Base-by-base conservation (phyloP, 257 asterid species). In the Cordia subcordata region DNA sequence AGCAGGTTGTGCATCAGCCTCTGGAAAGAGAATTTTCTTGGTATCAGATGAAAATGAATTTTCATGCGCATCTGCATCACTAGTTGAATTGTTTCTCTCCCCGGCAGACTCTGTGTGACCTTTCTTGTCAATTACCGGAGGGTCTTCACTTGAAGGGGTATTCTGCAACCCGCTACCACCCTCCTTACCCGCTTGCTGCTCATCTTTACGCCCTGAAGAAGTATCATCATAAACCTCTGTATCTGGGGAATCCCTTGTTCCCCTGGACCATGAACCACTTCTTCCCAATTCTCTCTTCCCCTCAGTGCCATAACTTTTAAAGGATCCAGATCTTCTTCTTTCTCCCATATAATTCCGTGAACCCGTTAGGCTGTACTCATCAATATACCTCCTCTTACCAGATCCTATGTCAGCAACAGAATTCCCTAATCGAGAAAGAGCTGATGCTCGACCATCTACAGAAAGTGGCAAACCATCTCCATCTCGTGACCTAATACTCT, bases 401-500 rank as follows among this genome's bases (percentile, higher is more conserved):
- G 80, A 77, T 19, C 81, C 94, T 46, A 57, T 44, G 65, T 73
- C 91, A 11, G 49, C 61, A 58, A 68, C 64, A 59, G 70, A 67
- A 55, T 74, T 86, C 62, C 94, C 85, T 71, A 77, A 63, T 13
- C 85, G 95, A n/a, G 95, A 79, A 65, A 77, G 85, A 64, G 69
- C 85, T 13, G 97, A 77, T 59, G 71, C 56, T 49, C 88, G 95
- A 23, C 77, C 69, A 63, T 76, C 84, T 51, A 47, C 55, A 37
- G 73, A 65, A 56, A 56, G 65, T 60, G 66, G 82, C 20, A 61
- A 8, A 9, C 74, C 57, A 32, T 77, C 89, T 51, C 65, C 77
- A 22, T 77, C 87, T 62, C 56, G 81, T 32, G 69, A 61, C 79
- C 78, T 71, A 63, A 71, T 74, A 55, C 68, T 77, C 60, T 56